These are phyloP conservation scores for Glycine tomentella DNA, from an alignment of 306 rosid genomes.

Conservation along the genomic window DNA sequence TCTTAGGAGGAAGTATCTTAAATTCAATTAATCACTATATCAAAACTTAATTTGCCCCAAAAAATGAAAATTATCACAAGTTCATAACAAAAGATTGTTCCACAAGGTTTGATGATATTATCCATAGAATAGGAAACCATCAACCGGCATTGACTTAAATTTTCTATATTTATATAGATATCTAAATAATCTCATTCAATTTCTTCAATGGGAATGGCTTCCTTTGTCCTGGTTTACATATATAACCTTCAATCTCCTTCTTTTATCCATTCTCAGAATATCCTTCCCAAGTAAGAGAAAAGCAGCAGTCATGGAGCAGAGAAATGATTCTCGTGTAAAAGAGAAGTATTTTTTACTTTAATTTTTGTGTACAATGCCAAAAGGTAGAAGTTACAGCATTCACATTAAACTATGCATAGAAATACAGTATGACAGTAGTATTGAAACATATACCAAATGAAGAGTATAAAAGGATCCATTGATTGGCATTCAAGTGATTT, in stretches of 20 bases:
- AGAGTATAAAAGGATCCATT: conserved; percentile 9
- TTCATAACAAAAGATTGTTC: not conserved
- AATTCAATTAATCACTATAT: not conserved
- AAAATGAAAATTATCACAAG: not conserved
- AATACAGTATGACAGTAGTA: not conserved
- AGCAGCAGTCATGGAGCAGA: not conserved
- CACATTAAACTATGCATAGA: not conserved
- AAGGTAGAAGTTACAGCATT: conserved; percentile 2
- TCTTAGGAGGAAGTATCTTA: conserved; percentile 4
- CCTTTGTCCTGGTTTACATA: conserved; percentile 10
- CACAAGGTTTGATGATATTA: not conserved
- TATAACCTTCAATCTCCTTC: conserved; percentile 28
- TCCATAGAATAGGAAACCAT: not conserved
- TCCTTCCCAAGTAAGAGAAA: conserved; percentile 1
- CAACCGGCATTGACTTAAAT: not conserved
- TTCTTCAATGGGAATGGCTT: not conserved
- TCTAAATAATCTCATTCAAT: not conserved
- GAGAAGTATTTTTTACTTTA: not conserved
- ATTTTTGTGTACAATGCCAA: not conserved
- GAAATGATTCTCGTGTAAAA: not conserved
- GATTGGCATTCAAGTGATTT: not conserved
- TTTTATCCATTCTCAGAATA: not conserved
- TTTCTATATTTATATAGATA: not conserved
- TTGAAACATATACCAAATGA: not conserved
- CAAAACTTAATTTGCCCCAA: not conserved